phyloP scores from a whole-genome alignment of 345 rosid genomes.

The Eucalyptus pumila region DNA sequence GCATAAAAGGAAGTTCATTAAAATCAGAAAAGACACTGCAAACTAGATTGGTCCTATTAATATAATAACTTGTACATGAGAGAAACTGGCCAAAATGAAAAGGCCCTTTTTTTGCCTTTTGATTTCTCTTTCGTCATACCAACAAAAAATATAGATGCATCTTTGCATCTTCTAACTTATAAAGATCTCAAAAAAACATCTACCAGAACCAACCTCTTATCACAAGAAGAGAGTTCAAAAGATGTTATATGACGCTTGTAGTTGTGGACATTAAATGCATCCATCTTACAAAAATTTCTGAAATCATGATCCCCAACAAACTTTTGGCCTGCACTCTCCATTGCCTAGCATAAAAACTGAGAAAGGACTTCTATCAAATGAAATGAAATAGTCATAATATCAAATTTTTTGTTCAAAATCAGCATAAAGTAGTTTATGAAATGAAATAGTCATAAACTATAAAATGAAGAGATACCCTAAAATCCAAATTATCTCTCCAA shows the following conservation, averaged over 20 bases:
- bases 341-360: constrained; percentile 30
- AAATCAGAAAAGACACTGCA: background rate
- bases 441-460: background rate
- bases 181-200: background rate
- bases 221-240: constrained; percentile 52
- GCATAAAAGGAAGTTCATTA: constrained; percentile 1
- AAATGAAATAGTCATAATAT: background rate
- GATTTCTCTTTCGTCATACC: background rate
- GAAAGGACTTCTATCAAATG: background rate
- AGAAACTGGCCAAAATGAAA: background rate
- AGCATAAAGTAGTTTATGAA: background rate
- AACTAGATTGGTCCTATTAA: background rate
- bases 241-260: constrained; percentile 50
- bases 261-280: constrained; percentile 76
- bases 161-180: background rate
- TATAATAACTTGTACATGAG: background rate
- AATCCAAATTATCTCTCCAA: constrained; percentile 61
- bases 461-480: constrained; percentile 25
- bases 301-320: constrained; percentile 86
- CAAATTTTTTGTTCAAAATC: background rate
- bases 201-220: constrained; percentile 43
- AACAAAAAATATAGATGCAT: background rate
- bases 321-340: constrained; percentile 76
- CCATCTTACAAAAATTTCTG: constrained; percentile 96
- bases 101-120: background rate